A percentile compares a stretch with the other conserved stretches of the same genome.
Evolutionary conservation across 1,284 basidiomycete genomes (phyloP).

Genomic region (Malassezia caprae): DNA sequence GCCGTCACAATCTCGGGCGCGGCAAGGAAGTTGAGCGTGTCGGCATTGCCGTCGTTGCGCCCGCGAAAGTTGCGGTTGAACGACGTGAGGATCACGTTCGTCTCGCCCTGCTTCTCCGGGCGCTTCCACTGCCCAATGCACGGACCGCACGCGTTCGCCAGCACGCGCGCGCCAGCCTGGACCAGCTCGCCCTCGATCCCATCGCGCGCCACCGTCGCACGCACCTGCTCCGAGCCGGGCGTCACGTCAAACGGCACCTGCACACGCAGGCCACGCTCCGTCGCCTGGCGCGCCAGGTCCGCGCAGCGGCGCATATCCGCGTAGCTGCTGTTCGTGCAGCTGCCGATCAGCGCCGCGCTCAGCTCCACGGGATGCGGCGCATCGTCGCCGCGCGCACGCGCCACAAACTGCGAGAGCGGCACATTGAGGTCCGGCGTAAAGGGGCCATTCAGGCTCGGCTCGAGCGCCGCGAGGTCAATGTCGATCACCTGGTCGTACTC

Average conservation of each 20-base stretch:
- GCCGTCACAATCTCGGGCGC: conserved; percentile 96
- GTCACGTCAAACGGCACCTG: conserved; percentile 93
- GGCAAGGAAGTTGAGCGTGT: conserved; percentile 97
- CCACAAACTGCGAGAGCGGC: conserved; percentile 79
- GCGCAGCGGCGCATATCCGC: conserved; percentile 66
- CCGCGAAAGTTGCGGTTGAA: conserved; percentile 98
- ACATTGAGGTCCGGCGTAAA: conserved; percentile 96
- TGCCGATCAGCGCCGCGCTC: conserved; percentile 84
- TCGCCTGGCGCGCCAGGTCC: conserved; percentile 81
- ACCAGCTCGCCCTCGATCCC: conserved; percentile 69
- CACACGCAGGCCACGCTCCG: conserved; percentile 65
- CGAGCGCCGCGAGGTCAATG: conserved; percentile 81
- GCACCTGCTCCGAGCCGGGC: conserved; percentile 91
- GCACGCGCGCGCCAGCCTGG: conserved; percentile 76
- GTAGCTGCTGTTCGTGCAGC: conserved; percentile 71
- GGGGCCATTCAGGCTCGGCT: conserved; percentile 85
- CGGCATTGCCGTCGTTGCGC: conserved; percentile 87
- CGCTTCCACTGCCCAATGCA: conserved; percentile 99
- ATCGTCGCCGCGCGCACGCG: conserved; percentile 63
- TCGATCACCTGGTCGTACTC: conserved; percentile 93
- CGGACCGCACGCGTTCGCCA: conserved; percentile 96
- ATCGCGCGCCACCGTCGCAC: conserved; percentile 94
- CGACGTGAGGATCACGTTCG: conserved; percentile 92
- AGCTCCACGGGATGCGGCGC: conserved; percentile 76
- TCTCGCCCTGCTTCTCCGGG: conserved; percentile 74